Evolutionary conservation across 306 rosid species (phyloP).

Genomic region (Corylus avellana): DNA sequence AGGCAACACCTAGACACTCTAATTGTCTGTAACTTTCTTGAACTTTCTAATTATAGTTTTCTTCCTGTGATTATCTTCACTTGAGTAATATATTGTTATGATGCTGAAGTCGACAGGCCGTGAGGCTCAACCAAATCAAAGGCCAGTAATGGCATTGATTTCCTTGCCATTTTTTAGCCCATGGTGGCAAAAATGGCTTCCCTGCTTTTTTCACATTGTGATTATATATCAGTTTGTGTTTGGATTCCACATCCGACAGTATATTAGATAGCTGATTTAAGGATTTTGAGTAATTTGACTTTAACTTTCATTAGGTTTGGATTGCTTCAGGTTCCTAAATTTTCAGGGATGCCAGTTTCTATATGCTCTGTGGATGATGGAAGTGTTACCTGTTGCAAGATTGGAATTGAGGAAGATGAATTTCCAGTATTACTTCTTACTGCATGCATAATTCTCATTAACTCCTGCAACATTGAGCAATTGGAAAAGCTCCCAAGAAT

Average conservation of each 20-base stretch:
- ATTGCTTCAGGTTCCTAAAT: constrained; percentile 61
- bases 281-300: constrained; percentile 23
- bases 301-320: constrained; percentile 55
- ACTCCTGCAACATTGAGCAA: constrained; percentile 52
- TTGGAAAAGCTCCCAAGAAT: constrained; percentile 46
- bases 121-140: not conserved
- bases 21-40: not conserved
- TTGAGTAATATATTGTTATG: not conserved
- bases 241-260: not conserved
- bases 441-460: constrained; percentile 54
- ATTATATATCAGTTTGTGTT: not conserved
- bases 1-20: not conserved
- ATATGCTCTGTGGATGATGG: constrained; percentile 42
- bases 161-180: not conserved
- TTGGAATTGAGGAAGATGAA: constrained; percentile 59
- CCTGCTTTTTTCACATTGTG: not conserved
- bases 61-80: not conserved
- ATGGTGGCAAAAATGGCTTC: not conserved
- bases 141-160: not conserved
- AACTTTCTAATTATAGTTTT: not conserved
- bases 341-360: constrained; percentile 38
- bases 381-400: constrained; percentile 36
- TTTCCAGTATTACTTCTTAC: constrained; percentile 44
- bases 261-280: constrained; percentile 4
- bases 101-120: not conserved